A percentile compares a stretch with the other conserved stretches of the same genome.
Conservation (phyloP, 148 eudicot species). For the Drosera capensis region DNA sequence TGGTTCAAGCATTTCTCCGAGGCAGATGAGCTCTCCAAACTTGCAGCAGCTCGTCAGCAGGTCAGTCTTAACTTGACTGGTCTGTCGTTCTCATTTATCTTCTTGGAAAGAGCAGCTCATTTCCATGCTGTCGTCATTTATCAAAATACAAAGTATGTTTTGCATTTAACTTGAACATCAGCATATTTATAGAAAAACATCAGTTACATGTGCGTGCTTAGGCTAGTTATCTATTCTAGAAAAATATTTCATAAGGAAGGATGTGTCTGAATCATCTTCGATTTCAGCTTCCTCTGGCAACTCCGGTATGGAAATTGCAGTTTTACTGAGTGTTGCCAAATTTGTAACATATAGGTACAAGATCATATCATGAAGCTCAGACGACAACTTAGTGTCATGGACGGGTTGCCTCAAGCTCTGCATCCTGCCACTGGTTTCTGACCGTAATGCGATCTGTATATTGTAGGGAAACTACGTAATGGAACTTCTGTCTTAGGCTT, state of each 20-base stretch:
- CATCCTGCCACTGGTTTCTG: constrained; percentile 25
- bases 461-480: not conserved
- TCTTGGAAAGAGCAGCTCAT: not conserved
- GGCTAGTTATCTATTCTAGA: too few species aligned
- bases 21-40: constrained; percentile 62
- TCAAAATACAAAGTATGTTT: too few species aligned
- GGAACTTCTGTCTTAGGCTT: not conserved
- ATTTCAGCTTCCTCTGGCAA: not conserved
- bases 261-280: too few species aligned
- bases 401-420: constrained; percentile 29
- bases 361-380: constrained; percentile 52
- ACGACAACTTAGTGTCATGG: constrained; percentile 38
- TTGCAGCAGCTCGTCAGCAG: constrained; percentile 84
- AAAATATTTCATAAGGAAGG: too few species aligned
- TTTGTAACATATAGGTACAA: constrained; percentile 44
- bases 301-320: not conserved
- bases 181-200: too few species aligned
- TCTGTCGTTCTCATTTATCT: not conserved
- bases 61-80: constrained; percentile 16
- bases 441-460: constrained; percentile 3
- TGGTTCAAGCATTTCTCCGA: constrained; percentile 71
- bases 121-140: not conserved
- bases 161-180: too few species aligned
- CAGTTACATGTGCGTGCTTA: too few species aligned
- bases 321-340: constrained; percentile 2